Evolutionary conservation across 345 rosid genomes (phyloP).

Genomic region (Dovyalis caffra): DNA sequence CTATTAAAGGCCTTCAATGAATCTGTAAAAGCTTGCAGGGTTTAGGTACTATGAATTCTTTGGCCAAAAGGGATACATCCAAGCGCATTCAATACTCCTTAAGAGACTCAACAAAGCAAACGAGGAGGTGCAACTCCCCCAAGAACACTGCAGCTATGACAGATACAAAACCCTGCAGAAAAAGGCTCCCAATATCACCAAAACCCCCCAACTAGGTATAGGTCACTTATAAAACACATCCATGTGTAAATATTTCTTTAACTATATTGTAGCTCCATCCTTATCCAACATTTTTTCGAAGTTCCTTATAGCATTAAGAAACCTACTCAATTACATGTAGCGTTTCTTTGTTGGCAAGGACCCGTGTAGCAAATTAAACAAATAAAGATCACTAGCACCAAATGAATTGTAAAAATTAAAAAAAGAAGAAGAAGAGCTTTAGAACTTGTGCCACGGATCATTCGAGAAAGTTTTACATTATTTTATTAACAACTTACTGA

Average conservation of each 20-base stretch:
- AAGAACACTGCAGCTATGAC: slow-evolving; percentile 8
- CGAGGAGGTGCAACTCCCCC: slow-evolving; percentile 26
- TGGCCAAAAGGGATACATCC: slow-evolving; percentile 17
- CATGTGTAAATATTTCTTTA: not conserved
- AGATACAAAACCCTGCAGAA: slow-evolving; percentile 27
- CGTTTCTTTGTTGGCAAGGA: too few relatives aligned
- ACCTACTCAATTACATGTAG: not conserved
- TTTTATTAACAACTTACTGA: slow-evolving; percentile 38
- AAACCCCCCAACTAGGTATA: not conserved
- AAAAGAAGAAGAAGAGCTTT: not conserved
- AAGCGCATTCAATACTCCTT: slow-evolving; percentile 49
- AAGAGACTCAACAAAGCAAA: slow-evolving; percentile 25
- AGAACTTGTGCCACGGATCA: slow-evolving; percentile 32
- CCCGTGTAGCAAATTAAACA: not conserved
- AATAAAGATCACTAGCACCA: not conserved
- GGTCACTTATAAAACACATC: not conserved
- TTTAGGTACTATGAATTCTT: slow-evolving; percentile 42
- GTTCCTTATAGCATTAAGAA: too few relatives aligned
- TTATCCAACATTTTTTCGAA: slow-evolving; percentile 6
- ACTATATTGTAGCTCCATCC: not conserved
- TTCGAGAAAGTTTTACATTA: slow-evolving; percentile 20
- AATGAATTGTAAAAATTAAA: slow-evolving; percentile 7
- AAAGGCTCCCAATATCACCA: not conserved
- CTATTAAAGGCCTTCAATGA: slow-evolving; percentile 40
- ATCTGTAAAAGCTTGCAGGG: slow-evolving; percentile 35